phyloP scores from a whole-genome alignment of 129 eudicot species.

The Tagetes patula region DNA sequence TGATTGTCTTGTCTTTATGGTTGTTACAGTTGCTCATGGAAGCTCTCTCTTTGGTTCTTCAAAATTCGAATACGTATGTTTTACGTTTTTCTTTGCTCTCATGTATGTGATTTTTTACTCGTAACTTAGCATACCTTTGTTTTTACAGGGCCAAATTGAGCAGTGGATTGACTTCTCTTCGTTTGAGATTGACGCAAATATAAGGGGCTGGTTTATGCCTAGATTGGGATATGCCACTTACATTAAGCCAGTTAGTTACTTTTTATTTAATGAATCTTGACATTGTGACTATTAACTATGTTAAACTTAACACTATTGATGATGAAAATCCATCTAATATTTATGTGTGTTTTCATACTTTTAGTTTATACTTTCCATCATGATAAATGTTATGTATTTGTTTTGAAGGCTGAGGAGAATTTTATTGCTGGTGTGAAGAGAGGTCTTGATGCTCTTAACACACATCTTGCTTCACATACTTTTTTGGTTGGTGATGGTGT shows the following conservation, averaged over 20 bases:
- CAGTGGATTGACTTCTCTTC: slow-evolving; percentile 63
- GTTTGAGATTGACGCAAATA: slow-evolving; percentile 43
- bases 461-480: slow-evolving; percentile 48
- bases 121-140: neutral
- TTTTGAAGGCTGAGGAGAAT: slow-evolving; percentile 65
- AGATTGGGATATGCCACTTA: slow-evolving; percentile 36
- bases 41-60: slow-evolving; percentile 61
- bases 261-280: neutral
- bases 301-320: neutral
- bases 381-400: slow-evolving; percentile 10
- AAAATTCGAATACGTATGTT: slow-evolving; percentile 55
- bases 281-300: neutral
- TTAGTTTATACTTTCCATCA: neutral
- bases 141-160: slow-evolving; percentile 54
- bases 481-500: slow-evolving; percentile 54
- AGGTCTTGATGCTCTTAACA: slow-evolving; percentile 58
- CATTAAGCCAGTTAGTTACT: slow-evolving; percentile 18
- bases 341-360: neutral
- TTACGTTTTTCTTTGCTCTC: neutral
- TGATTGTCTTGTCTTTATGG: slow-evolving; percentile 8
- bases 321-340: neutral
- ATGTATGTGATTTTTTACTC: neutral
- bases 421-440: slow-evolving; percentile 57
- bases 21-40: slow-evolving; percentile 53
- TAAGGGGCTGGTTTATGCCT: slow-evolving; percentile 40